Evolutionary conservation across 495 filamentous ascomycete genomes (phyloP).

Genomic region (Xylaria acuta): DNA sequence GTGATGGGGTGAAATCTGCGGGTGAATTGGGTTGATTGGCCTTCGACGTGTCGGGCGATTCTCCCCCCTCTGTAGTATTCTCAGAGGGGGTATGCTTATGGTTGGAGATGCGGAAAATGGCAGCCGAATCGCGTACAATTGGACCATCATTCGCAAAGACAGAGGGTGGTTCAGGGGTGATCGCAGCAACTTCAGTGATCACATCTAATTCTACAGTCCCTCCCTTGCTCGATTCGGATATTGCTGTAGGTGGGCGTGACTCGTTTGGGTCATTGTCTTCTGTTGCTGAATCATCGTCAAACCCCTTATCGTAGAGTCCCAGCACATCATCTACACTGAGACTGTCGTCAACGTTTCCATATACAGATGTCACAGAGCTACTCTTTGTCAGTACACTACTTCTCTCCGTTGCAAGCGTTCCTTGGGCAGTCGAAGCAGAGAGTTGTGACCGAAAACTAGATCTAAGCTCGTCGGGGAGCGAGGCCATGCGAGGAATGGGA

Average conservation of each 20-base stretch:
- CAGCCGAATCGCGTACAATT: constrained; percentile 46
- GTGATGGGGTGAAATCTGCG: constrained; percentile 23
- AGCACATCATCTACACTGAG: constrained; percentile 93
- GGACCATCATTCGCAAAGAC: constrained; percentile 31
- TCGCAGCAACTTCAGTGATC: constrained; percentile 43
- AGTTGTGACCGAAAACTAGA: constrained; percentile 73
- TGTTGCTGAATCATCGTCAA: constrained; percentile 63
- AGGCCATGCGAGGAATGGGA: constrained; percentile 47
- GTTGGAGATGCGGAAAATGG: constrained; percentile 46
- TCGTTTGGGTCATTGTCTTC: constrained; percentile 42
- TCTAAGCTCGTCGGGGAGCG: constrained; percentile 63
- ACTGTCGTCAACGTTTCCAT: constrained; percentile 66
- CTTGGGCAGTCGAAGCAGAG: constrained; percentile 72
- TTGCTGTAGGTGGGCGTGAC: constrained; percentile 32
- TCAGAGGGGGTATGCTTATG: constrained; percentile 40
- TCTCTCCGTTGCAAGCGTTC: constrained; percentile 73
- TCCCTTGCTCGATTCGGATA: constrained; percentile 45
- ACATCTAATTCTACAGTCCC: constrained; percentile 50
- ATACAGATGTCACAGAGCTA: constrained; percentile 74
- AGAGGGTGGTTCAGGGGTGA: constrained; percentile 33
- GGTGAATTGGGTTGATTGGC: constrained; percentile 30
- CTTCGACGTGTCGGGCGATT: constrained; percentile 39
- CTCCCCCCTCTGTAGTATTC: constrained; percentile 18
- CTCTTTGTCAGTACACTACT: constrained; percentile 82
- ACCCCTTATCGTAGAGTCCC: constrained; percentile 89